Conservation (phyloP, 257 asterid species). For the Henckelia pumila region DNA sequence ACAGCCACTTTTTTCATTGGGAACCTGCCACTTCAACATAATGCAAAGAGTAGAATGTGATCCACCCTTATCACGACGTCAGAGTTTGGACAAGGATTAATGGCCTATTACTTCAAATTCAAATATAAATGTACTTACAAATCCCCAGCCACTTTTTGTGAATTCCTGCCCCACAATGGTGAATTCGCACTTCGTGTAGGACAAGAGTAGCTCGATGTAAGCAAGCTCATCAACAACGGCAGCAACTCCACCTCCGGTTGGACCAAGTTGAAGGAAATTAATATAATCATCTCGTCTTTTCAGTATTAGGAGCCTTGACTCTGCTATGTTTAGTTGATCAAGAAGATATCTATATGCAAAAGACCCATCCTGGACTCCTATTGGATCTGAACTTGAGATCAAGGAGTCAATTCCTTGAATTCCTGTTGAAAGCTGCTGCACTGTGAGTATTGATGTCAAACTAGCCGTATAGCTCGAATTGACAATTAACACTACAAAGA, state of each 20-base stretch:
- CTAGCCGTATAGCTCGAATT: slow-evolving; percentile 98
- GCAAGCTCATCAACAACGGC: slow-evolving; percentile 95
- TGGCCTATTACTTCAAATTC: slow-evolving; percentile 7
- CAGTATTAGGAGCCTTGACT: slow-evolving; percentile 59
- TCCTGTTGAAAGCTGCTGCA: slow-evolving; percentile 69
- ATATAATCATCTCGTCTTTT: slow-evolving; percentile 57
- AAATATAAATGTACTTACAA: slow-evolving; percentile 47
- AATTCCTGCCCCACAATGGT: slow-evolving; percentile 76
- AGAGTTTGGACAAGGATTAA: not conserved
- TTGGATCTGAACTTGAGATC: slow-evolving; percentile 62
- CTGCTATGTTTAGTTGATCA: slow-evolving; percentile 56
- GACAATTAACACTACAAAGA: slow-evolving; percentile 83
- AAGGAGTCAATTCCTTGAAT: slow-evolving; percentile 76
- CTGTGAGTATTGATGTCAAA: slow-evolving; percentile 93
- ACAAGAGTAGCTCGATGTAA: slow-evolving; percentile 65
- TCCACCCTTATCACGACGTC: not conserved
- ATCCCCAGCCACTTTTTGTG: slow-evolving; percentile 97
- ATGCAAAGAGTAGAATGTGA: too few relatives aligned
- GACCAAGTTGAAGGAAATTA: slow-evolving; percentile 55
- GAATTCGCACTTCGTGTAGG: slow-evolving; percentile 66
- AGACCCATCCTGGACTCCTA: slow-evolving; percentile 91
- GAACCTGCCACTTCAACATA: not conserved
- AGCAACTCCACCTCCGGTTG: slow-evolving; percentile 75
- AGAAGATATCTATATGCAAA: slow-evolving; percentile 69
- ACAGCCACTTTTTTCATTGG: not conserved